Evolutionary conservation across 208 protist species (phyloP).

Genomic region (Leishmania tropica): DNA sequence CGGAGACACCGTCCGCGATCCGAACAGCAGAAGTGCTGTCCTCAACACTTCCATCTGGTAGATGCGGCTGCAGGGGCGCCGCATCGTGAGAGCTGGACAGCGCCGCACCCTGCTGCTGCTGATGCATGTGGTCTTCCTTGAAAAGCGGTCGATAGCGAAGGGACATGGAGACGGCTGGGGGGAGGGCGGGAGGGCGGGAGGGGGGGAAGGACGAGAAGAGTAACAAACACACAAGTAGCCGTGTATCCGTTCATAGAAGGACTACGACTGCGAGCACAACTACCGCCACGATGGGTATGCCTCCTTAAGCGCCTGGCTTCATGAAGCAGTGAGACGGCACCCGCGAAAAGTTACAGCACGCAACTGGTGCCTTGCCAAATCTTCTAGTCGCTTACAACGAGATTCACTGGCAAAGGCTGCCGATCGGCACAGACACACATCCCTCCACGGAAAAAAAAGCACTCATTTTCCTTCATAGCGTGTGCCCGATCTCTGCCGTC

Average conservation of each 20-base stretch:
- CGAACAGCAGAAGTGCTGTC: slow-evolving; percentile 1
- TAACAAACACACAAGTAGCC: background rate
- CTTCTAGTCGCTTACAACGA: background rate
- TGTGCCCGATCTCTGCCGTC: background rate
- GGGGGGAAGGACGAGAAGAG: too few relatives aligned
- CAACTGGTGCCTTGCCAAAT: background rate
- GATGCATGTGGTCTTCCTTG: background rate
- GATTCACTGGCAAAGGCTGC: background rate
- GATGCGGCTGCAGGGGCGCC: background rate
- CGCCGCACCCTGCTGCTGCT: background rate
- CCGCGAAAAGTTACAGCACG: background rate
- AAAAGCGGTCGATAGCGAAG: background rate
- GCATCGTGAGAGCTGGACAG: background rate
- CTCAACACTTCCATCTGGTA: background rate
- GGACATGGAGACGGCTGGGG: too few relatives aligned
- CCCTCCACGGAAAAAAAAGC: too few relatives aligned
- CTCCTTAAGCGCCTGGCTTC: background rate
- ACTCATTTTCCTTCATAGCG: background rate
- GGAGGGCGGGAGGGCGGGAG: too few relatives aligned
- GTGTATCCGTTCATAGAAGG: background rate
- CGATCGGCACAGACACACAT: background rate
- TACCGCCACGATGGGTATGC: background rate
- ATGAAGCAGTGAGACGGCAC: background rate
- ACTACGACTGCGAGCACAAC: background rate
- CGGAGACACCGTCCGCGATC: background rate